A percentile compares a stretch with the other conserved stretches of the same genome.
phyloP scores from a whole-genome alignment of 306 rosid species.

The Gynostemma pentaphyllum region DNA sequence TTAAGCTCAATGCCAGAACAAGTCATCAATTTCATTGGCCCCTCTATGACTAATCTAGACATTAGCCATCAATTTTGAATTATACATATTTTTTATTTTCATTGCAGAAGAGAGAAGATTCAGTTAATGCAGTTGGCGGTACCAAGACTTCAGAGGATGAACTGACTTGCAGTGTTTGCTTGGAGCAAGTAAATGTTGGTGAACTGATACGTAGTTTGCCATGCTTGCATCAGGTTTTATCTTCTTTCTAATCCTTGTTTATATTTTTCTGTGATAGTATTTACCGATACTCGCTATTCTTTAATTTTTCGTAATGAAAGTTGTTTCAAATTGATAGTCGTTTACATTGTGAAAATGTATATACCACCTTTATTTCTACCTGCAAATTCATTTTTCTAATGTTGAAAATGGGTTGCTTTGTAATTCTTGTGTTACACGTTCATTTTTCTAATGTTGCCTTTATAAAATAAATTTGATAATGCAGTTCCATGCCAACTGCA shows the following conservation, averaged over 20 bases:
- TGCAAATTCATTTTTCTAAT: too few species aligned
- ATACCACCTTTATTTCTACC: too few species aligned
- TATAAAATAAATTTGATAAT: background rate
- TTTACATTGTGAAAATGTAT: too few species aligned
- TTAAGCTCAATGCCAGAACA: too few species aligned
- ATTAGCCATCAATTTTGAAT: background rate
- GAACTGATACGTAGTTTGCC: constrained; percentile 94
- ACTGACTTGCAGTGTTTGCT: constrained; percentile 91
- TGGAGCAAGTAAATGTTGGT: constrained; percentile 87
- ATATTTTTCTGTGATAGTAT: background rate
- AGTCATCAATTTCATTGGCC: too few species aligned
- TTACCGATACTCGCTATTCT: background rate
- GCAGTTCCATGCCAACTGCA: constrained; percentile 87
- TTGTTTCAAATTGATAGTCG: background rate
- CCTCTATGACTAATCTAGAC: background rate
- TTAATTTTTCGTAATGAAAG: background rate
- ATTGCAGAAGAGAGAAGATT: constrained; percentile 56
- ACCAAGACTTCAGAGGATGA: constrained; percentile 65
- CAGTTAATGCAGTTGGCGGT: constrained; percentile 32
- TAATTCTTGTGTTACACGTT: too few species aligned
- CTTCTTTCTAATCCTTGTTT: background rate
- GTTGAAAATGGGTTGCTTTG: too few species aligned
- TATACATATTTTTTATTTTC: background rate
- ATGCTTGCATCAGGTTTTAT: constrained; percentile 81
- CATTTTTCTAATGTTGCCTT: background rate